Conservation (phyloP, 2,329 filamentous ascomycete species). For the Aspergillus transmontanensis region DNA sequence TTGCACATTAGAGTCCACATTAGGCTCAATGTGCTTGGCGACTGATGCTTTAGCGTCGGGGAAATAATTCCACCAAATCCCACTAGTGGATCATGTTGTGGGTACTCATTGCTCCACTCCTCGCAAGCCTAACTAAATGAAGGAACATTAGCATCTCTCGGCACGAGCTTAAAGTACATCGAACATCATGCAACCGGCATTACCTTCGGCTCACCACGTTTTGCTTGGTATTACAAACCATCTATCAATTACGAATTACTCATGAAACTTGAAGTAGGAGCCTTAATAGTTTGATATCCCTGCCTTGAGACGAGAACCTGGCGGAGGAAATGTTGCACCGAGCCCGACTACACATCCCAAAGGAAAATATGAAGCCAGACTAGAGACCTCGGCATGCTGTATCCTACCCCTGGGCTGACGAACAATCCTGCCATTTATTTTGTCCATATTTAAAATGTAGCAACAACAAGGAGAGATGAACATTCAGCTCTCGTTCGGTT, state of each 20-base stretch:
- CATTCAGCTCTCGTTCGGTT: neutral
- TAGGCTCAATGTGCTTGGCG: neutral
- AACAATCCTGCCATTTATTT: too few species aligned
- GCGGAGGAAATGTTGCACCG: too few species aligned
- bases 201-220: neutral
- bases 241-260: too few species aligned
- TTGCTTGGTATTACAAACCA: rapidly evolving
- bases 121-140: neutral
- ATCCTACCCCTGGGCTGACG: too few species aligned
- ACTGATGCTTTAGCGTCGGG: neutral
- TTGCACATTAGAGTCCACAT: too few species aligned
- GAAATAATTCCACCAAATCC: neutral
- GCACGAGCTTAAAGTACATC: neutral
- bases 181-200: neutral
- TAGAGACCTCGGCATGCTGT: too few species aligned
- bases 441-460: neutral
- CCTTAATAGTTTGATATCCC: too few species aligned
- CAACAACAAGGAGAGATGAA: neutral
- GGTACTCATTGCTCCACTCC: neutral
- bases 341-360: too few species aligned
- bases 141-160: neutral
- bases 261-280: too few species aligned
- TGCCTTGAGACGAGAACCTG: too few species aligned
- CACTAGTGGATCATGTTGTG: neutral
- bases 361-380: too few species aligned